Base-by-base conservation (phyloP, 352 stramenopile genomes). In the Pythium periplocum region DNA sequence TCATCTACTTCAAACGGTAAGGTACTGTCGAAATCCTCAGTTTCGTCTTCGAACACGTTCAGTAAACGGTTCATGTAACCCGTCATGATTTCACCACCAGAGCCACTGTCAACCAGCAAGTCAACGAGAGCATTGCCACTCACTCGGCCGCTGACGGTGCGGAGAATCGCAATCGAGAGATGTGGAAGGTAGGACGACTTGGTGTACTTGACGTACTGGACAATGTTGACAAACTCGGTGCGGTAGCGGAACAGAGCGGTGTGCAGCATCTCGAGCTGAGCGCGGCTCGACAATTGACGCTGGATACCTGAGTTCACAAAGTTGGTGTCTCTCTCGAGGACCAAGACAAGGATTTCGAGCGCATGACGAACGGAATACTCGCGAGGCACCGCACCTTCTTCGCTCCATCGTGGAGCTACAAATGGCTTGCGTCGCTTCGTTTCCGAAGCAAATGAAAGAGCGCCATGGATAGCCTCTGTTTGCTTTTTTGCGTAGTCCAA, bases 171-270 rank as follows among this genome's bases (percentile, higher is more conserved):
- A 4, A 74, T 68, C 12, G 83, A 90, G 4, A 92, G 51, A 38
- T 88, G 67, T 6, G 83, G 69, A 32, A 94, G 90, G 44, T 86
- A 75, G 17, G 68, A 55, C 6, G 74, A 78, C 66, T 91, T 89
- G 11, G 75, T 83, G 63, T 90, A 94, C 61, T 88, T 85, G 52
- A 94, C 78, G 63, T 92, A 94, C 68, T 88, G 78, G 48, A 86
- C 64, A 54, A 94, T 81, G 47, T 74, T 85, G 36, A 94, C 79
- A 48, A 94, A 87, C 45, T 90, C 79, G 9, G 70, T 53, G 4
- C 78, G 79, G 39, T 88, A 73, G 31, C 81, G 81, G 39, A 69
- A 82, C 51, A 94, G 61, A 38, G 90, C 87, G 32, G 62, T 85
- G 61, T 91, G 77, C 43, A 94, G 72, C 59, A 80, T 78, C 55